Evolutionary conservation across 805 yeast genomes (phyloP).

Genomic region (Kazachstania kunashirensis): DNA sequence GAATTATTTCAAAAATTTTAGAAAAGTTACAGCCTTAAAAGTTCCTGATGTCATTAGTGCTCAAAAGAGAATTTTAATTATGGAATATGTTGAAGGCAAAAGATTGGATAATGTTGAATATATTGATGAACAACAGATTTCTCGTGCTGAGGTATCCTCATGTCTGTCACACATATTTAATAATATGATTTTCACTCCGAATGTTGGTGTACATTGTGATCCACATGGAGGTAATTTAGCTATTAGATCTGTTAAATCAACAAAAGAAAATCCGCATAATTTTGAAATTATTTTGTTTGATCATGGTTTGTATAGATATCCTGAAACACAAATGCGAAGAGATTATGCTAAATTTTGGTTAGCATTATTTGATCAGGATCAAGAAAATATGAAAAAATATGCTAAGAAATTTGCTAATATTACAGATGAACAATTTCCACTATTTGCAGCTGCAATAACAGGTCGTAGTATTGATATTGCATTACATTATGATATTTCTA

Average conservation of each 20-base stretch:
- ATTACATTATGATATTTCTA: slow-evolving; percentile 48
- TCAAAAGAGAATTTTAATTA: slow-evolving; percentile 59
- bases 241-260: slow-evolving; percentile 38
- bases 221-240: slow-evolving; percentile 98
- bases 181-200: slow-evolving; percentile 90
- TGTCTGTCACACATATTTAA: slow-evolving; percentile 88
- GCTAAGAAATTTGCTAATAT: slow-evolving; percentile 76
- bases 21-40: slow-evolving; percentile 59
- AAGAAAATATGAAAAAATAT: slow-evolving; percentile 55
- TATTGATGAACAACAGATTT: slow-evolving; percentile 52
- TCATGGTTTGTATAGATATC: slow-evolving; percentile 86
- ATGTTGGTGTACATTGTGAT: slow-evolving; percentile 89
- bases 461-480: slow-evolving; percentile 84
- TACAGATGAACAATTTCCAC: slow-evolving; percentile 63
- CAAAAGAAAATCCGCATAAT: slow-evolving; percentile 42
- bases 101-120: slow-evolving; percentile 69
- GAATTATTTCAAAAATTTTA: slow-evolving; percentile 48
- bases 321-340: slow-evolving; percentile 64
- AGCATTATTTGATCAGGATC: slow-evolving; percentile 66
- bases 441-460: slow-evolving; percentile 88
- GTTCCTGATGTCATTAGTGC: slow-evolving; percentile 68
- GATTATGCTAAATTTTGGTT: slow-evolving; percentile 91
- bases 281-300: slow-evolving; percentile 90
- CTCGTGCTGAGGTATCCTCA: slow-evolving; percentile 67
- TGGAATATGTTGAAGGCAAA: slow-evolving; percentile 81